Evolutionary conservation across 2,329 filamentous ascomycete species (phyloP), one percentile per base, ranked within the genome.

Genomic region (Cadophora sp.): DNA sequence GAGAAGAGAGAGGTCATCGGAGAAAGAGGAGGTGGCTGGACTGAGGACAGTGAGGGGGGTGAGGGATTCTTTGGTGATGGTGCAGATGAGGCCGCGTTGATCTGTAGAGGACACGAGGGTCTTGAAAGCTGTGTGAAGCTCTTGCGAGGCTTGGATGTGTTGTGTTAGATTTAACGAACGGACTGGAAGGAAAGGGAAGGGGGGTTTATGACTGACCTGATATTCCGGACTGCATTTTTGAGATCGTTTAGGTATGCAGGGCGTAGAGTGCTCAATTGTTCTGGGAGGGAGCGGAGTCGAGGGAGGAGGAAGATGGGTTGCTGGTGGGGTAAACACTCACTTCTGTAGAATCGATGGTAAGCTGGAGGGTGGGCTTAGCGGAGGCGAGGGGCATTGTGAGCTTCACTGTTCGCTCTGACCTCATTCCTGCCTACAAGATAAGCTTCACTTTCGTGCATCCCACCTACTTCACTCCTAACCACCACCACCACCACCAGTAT

Each of bases 151-250:
- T 92, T 43, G 39, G 43, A 27, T 61, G 41, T 60, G 39, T 62
- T 59, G 47, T 22, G 9, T 43, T 27, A 30, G 20, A 33, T 53
- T 16, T 48, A 14, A 50, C 20, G 20, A 14, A 3, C 22, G 58
- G 24, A 27, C n/a, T n/a, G 24, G 51, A 47, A 39, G 27, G 9
- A 9, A 24, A 30, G 27, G 27, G 27, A 30, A 30, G 27, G 27
- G 27, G 27, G 27, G 8, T 9, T 30, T 47, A 14, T 39, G 20
- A 20, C 58, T 60, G 83, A 90, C 90, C 90, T 80, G 89, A 87
- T 73, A 93, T 93, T 79, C 91, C 91, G 43, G 91, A 93, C 83
- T 94, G 91, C 91, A 93, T 93, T 64, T 73, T 85, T 74, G 60
- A 20, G 47, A 22, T 59, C 36, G n/a, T 33, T 14, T 53, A n/a